phyloP scores from a whole-genome alignment of 257 asterid species.

The Solanum clarkiae region DNA sequence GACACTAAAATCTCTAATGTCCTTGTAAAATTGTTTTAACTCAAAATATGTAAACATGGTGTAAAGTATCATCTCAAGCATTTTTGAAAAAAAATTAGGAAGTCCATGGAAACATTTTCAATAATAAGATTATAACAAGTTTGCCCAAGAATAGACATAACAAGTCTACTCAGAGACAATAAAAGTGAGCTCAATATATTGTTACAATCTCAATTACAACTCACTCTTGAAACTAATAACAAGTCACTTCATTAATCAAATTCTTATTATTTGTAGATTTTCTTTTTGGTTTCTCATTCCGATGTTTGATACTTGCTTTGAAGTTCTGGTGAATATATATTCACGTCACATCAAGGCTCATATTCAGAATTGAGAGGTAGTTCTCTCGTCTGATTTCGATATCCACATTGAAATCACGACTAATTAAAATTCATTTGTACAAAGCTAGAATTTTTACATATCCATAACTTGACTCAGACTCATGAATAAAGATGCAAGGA shows the following conservation, averaged over 20 bases:
- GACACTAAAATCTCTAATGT: too few species aligned
- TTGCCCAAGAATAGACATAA: not conserved
- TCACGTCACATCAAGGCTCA: not conserved
- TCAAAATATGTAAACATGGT: not conserved
- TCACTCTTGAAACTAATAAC: not conserved
- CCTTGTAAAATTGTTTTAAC: too few species aligned
- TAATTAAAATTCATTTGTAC: accelerated
- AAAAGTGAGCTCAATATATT: not conserved
- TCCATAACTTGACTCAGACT: accelerated
- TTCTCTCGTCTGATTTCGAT: not conserved
- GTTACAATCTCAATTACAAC: not conserved
- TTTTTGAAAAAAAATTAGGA: too few species aligned
- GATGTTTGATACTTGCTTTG: not conserved
- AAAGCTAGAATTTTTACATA: not conserved
- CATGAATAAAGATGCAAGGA: not conserved
- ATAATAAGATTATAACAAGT: too few species aligned
- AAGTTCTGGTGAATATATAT: too few species aligned
- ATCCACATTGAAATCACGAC: not conserved
- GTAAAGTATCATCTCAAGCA: not conserved
- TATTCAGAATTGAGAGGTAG: too few species aligned
- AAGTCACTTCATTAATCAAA: not conserved
- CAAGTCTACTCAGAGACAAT: too few species aligned
- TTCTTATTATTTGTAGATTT: not conserved
- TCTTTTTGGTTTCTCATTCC: not conserved
- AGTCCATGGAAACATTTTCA: not conserved